phyloP scores from a whole-genome alignment of 306 rosid genomes.

The Erythrophleum fordii region DNA sequence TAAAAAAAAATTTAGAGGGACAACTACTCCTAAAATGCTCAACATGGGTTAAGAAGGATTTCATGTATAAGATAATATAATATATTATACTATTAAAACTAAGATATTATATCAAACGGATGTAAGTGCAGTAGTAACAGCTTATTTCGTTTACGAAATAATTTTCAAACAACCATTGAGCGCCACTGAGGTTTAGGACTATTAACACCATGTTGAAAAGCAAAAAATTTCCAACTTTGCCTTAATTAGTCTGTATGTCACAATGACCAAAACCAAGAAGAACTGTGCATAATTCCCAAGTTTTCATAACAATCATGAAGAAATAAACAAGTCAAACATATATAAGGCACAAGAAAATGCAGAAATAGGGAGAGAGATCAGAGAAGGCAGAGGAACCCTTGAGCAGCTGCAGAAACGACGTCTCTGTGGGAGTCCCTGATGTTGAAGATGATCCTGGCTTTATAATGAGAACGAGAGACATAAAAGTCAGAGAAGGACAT shows the following conservation, averaged over 20 bases:
- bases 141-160: not conserved
- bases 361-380: not conserved
- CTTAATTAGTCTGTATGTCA: too few species aligned
- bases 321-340: not conserved
- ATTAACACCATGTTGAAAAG: not conserved
- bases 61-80: too few species aligned
- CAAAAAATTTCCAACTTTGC: not conserved
- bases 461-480: slow-evolving; percentile 32
- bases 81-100: too few species aligned
- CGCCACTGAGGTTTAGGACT: not conserved
- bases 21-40: too few species aligned
- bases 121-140: not conserved
- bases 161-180: not conserved
- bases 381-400: slow-evolving; percentile 26
- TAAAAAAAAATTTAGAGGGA: too few species aligned
- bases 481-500: slow-evolving; percentile 46
- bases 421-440: slow-evolving; percentile 30
- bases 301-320: not conserved
- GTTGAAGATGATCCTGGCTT: slow-evolving; percentile 31
- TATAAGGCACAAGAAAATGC: not conserved
- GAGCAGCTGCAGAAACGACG: slow-evolving; percentile 39
- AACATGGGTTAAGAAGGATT: too few species aligned
- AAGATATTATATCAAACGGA: too few species aligned
- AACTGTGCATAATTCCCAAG: not conserved
- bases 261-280: too few species aligned